Percentiles rank a stretch among this genome's conserved stretches.
Evolutionary conservation across 2,329 filamentous ascomycete species (phyloP).

Genomic region (Onygena corvina): DNA sequence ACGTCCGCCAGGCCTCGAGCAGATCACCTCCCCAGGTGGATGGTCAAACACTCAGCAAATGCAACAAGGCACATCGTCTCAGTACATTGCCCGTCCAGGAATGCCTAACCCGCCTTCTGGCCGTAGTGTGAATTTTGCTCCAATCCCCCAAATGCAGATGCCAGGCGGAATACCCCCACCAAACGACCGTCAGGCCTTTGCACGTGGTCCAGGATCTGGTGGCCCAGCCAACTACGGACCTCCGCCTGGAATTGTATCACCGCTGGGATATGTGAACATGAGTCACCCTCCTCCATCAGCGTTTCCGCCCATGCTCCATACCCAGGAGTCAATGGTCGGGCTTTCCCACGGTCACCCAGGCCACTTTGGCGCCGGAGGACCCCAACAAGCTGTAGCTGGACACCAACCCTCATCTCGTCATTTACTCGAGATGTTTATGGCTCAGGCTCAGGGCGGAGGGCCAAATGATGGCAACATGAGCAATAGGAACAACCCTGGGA

Average conservation of each 20-base stretch:
- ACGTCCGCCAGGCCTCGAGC: slow-evolving; percentile 35
- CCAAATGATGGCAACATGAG: slow-evolving; percentile 11
- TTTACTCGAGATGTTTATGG: slow-evolving; percentile 36
- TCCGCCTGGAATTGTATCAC: slow-evolving; percentile 36
- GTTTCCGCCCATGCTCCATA: slow-evolving; percentile 31
- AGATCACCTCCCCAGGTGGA: slow-evolving; percentile 31
- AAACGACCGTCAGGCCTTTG: slow-evolving; percentile 29
- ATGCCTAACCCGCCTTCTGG: slow-evolving; percentile 21
- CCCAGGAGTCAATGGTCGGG: slow-evolving; percentile 29
- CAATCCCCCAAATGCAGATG: slow-evolving; percentile 26
- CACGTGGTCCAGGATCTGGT: slow-evolving; percentile 22
- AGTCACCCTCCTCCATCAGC: slow-evolving; percentile 26
- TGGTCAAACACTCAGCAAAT: slow-evolving; percentile 28
- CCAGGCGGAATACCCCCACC: slow-evolving; percentile 25
- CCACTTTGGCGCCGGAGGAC: slow-evolving; percentile 27
- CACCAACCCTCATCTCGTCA: slow-evolving; percentile 28
- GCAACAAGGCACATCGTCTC: slow-evolving; percentile 25
- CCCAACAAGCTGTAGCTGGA: slow-evolving; percentile 28
- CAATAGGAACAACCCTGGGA: slow-evolving; percentile 11
- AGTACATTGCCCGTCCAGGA: slow-evolving; percentile 30
- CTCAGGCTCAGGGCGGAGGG: slow-evolving; percentile 26
- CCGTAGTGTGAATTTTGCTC: slow-evolving; percentile 26
- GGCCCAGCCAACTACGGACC: slow-evolving; percentile 23
- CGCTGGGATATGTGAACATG: slow-evolving; percentile 33
- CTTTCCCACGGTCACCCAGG: slow-evolving; percentile 25